These are phyloP conservation scores for Leptographium flavum DNA, from an alignment of 2,329 filamentous ascomycete genomes.

Conservation along the genomic window DNA sequence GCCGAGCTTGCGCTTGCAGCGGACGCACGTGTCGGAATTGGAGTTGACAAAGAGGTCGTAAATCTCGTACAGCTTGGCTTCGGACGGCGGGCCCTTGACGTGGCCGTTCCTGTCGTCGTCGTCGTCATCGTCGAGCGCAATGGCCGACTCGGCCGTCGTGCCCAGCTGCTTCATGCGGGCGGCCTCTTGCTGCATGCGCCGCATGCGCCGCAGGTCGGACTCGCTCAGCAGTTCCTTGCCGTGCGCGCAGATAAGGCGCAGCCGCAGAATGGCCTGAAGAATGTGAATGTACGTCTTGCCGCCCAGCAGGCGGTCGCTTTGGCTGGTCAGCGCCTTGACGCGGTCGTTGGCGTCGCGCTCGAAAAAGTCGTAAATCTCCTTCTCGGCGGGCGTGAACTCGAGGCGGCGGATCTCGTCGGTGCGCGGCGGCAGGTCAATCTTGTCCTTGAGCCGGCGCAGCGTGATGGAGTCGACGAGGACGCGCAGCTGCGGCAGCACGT, in stretches of 20 bases:
- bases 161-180: conserved; percentile 72
- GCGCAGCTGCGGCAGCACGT: conserved; percentile 72
- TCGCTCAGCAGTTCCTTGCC: conserved; percentile 82
- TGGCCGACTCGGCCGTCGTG: conserved; percentile 69
- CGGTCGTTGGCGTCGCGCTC: conserved; percentile 66
- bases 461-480: conserved; percentile 92
- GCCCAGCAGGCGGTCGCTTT: conserved; percentile 52
- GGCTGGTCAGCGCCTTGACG: conserved; percentile 57
- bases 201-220: conserved; percentile 55
- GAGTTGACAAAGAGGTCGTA: conserved; percentile 74
- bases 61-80: conserved; percentile 71
- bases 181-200: conserved; percentile 55
- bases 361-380: conserved; percentile 70
- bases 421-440: conserved; percentile 65
- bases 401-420: conserved; percentile 60
- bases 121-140: conserved; percentile 74
- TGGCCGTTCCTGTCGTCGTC: conserved; percentile 29
- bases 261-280: conserved; percentile 74
- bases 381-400: conserved; percentile 62
- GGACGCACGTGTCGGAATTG: conserved; percentile 57
- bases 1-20: conserved; percentile 53
- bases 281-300: conserved; percentile 91
- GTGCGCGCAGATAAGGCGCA: conserved; percentile 84
- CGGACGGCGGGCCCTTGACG: conserved; percentile 41
- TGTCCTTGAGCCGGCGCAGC: conserved; percentile 79